A percentile compares a stretch with the other conserved stretches of the same genome.
Evolutionary conservation across 225 moss, liverwort and hornwort genomes (phyloP).

Genomic region (Neckera pumila): DNA sequence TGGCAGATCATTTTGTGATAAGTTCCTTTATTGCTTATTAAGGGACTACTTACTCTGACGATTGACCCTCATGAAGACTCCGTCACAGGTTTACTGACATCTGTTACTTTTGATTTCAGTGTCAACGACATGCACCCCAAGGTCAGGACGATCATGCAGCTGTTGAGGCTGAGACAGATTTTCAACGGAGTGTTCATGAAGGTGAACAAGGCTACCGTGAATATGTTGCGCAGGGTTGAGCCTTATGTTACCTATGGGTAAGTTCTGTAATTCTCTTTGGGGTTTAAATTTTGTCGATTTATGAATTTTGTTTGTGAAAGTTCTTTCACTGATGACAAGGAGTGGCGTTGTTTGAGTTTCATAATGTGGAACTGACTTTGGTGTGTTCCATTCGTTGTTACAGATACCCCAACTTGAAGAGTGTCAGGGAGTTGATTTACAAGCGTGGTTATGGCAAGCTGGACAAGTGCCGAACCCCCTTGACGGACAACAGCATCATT

Average conservation of each 20-base stretch:
- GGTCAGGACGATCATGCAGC: slow-evolving; percentile 71
- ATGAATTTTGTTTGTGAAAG: not conserved
- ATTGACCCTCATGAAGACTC: not conserved
- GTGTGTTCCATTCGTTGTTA: not conserved
- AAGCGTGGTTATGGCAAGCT: slow-evolving; percentile 71
- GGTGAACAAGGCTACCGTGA: slow-evolving; percentile 88
- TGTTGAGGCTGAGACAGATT: slow-evolving; percentile 67
- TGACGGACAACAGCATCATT: slow-evolving; percentile 42
- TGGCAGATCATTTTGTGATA: not conserved
- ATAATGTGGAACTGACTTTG: not conserved
- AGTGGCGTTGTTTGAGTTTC: not conserved
- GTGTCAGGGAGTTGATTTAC: slow-evolving; percentile 61
- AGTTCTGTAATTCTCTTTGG: not conserved
- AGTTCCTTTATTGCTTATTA: no score
- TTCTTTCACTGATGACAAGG: not conserved
- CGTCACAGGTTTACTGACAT: not conserved
- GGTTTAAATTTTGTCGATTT: not conserved
- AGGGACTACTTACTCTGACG: no score
- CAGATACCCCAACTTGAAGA: slow-evolving; percentile 45
- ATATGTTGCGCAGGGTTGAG: slow-evolving; percentile 82
- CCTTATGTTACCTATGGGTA: slow-evolving; percentile 86
- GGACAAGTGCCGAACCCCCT: slow-evolving; percentile 40
- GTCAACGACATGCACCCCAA: slow-evolving; percentile 83
- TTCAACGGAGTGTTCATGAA: slow-evolving; percentile 96
- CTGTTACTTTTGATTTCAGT: not conserved